phyloP scores from a whole-genome alignment of 2,329 filamentous ascomycete genomes.

The Monosporascus cannonballus region DNA sequence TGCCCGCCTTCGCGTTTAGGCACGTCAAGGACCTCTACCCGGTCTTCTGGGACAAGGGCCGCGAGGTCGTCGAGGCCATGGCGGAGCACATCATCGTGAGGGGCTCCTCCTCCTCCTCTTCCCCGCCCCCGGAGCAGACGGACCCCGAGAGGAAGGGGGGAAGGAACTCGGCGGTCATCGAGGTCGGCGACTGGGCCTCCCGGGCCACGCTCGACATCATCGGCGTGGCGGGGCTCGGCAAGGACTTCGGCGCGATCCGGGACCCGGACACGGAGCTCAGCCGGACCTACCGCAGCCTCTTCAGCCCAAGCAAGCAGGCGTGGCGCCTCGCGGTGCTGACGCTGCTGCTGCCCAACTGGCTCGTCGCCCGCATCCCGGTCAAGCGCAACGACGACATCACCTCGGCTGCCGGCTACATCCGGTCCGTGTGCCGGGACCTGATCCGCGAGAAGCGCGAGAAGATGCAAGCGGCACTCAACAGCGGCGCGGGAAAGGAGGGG shows the following conservation, averaged over 20 bases:
- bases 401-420: constrained; percentile 52
- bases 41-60: constrained; percentile 55
- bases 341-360: constrained; percentile 56
- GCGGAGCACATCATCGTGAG: constrained; percentile 39
- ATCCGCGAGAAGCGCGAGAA: constrained; percentile 62
- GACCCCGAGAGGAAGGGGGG: constrained; percentile 27
- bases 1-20: constrained; percentile 14
- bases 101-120: constrained; percentile 3
- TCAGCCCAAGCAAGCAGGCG: constrained; percentile 45
- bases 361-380: constrained; percentile 60
- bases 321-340: constrained; percentile 51
- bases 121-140: background rate
- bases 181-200: constrained; percentile 58
- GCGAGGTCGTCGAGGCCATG: constrained; percentile 61
- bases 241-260: constrained; percentile 61
- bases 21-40: constrained; percentile 14
- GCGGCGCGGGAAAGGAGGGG: constrained; percentile 32
- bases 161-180: constrained; percentile 36
- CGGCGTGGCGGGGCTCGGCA: constrained; percentile 63
- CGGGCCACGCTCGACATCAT: constrained; percentile 71
- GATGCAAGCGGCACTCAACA: constrained; percentile 35
- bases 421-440: constrained; percentile 59
- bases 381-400: constrained; percentile 62
- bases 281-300: constrained; percentile 48
- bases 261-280: constrained; percentile 56